Base-by-base conservation (phyloP, 1,284 basidiomycete species). In the Ustilago xerochloae region DNA sequence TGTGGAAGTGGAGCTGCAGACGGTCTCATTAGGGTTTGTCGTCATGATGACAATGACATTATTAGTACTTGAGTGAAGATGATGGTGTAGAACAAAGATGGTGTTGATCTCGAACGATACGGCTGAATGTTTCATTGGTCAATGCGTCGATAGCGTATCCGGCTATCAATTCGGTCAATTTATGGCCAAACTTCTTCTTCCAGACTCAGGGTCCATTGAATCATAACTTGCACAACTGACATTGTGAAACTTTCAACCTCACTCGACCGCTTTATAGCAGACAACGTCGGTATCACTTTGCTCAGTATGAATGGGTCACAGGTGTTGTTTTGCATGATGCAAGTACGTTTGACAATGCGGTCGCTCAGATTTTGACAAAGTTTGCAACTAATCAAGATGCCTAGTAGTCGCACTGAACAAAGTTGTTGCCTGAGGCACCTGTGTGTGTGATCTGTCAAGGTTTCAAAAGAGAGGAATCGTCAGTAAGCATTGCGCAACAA, bases 401-500 rank as follows among this genome's bases (percentile, higher is more conserved):
- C 60, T 62, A 71, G 65, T 75, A 78, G 53, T 41, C n/a, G 70
- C 75, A 78, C 47, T 48, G 45, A 20, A 78, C 73, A 35, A 78
- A 78, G 69, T 69, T 66, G 73, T 73, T 69, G 50, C 73, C 69
- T n/a, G 60, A 65, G 32, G 76, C 73, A 48, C 73, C 76, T 39
- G 67, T 75, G 65, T 77, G 75, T 22, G 71, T 77, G 67, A 75
- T 77, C 60, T 67, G 60, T 54, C 41, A 26, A 33, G 26, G 12
- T 12, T 24, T 49, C 18, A 18, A 13, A 18, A 16, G n/a, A 22
- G 16, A 6, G 7, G 12, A 15, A 20, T 33, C 4, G 47, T 49
- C 32, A 49, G 47, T 6, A 32, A 43, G 15, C 41, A 24, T 13
- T 43, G 9, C 9, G 10, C 10, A 10, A 33, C 32, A 9, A 9